Base-by-base conservation (phyloP, 1,284 basidiomycete genomes). In the Irpex sp. region DNA sequence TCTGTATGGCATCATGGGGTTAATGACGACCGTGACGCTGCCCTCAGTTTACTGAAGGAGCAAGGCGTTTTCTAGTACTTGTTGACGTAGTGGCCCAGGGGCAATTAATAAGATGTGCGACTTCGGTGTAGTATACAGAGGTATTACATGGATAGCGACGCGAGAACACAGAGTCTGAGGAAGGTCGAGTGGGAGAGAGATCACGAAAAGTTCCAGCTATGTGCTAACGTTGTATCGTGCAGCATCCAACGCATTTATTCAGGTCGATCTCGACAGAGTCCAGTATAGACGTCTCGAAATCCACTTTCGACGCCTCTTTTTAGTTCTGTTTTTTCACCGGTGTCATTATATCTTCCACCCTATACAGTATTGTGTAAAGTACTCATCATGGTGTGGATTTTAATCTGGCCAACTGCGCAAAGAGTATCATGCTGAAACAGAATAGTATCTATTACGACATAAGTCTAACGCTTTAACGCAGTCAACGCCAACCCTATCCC, bases 251-350 rank as follows among this genome's bases (percentile, higher is more conserved):
- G 31, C 2, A 31, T 31, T 31, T 31, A 31, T 31, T 31, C 31
- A 15, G 11, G n/a, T 92, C 90, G 64, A 92, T 82, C 67, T 92
- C 90, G 68, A 92, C 82, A 26, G 81, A 81, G 61, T 89, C 84
- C 67, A 91, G 81, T 49, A 91, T 73, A 17, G 81, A 78, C 6
- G 82, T 78, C 70, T 87, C 84, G 59, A 88, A 81, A 56, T 81
- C 80, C 51, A 64, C 66, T 71, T 82, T 82, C 59, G 71, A 61
- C 36, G 67, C 68, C 55, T 62, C 68, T 17, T 77, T 79, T 77
- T 62, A 78, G 75, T 3, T 71, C 67, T 8, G 70, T 62, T 64
- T 77, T 21, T 11, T 77, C 19, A 85, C 85, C 17, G 86, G 82
- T 66, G 84, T 87, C 67, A 71, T 36, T 69, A 67, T 60, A 26